A percentile compares a stretch with the other conserved stretches of the same genome.
phyloP scores from a whole-genome alignment of 2,329 filamentous ascomycete species.

The Coleophoma crateriformis region DNA sequence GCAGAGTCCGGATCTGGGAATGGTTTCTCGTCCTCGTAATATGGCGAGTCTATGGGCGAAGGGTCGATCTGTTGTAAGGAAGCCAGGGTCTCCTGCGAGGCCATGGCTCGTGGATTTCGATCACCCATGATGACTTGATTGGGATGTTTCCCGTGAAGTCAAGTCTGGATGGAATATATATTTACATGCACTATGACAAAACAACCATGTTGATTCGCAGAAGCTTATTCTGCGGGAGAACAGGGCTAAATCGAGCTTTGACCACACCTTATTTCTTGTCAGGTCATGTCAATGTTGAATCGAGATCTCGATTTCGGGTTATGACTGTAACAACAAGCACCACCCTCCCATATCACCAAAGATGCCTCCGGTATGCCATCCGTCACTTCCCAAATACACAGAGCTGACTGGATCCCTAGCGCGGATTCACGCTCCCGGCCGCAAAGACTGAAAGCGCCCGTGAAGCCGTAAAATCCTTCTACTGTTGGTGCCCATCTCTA shows the following conservation, averaged over 20 bases:
- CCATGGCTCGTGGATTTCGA: constrained; percentile 31
- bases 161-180: too few relatives aligned
- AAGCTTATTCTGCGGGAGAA: background rate
- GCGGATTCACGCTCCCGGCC: constrained; percentile 39
- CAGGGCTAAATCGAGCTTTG: constrained; percentile 5
- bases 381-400: background rate
- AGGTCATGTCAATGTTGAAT: background rate
- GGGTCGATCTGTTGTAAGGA: constrained; percentile 78
- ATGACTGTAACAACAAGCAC: background rate
- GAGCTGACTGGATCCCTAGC: constrained; percentile 24
- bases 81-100: constrained; percentile 49
- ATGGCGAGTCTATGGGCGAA: constrained; percentile 61
- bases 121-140: constrained; percentile 23
- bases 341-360: constrained; percentile 10
- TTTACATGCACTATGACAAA: background rate
- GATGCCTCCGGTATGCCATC: constrained; percentile 49
- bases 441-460: constrained; percentile 58
- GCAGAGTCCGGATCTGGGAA: constrained; percentile 35
- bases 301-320: background rate
- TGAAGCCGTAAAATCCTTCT: constrained; percentile 74
- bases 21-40: constrained; percentile 41
- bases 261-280: constrained; percentile 17
- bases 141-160: too few relatives aligned
- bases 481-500: constrained; percentile 41
- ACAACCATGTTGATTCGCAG: constrained; percentile 10